Conservation (phyloP, 2,329 filamentous ascomycete genomes). For the Sclerotinia minor region DNA sequence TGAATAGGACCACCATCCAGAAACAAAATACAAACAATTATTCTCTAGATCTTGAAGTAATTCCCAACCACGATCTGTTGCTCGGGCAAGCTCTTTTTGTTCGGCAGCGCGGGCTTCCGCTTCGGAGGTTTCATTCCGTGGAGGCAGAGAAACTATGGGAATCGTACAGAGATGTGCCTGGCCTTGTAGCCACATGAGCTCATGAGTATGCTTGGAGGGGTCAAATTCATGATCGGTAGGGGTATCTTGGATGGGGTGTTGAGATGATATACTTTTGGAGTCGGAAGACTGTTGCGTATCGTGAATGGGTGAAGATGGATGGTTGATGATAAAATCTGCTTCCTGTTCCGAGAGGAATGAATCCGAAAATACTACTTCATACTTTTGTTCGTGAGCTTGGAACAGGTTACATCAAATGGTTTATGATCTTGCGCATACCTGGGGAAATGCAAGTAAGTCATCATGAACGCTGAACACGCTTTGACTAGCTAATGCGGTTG, state of each 20-base stretch:
- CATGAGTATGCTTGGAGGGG: conserved; percentile 47
- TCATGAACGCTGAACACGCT: conserved; percentile 70
- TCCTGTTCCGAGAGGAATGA: conserved; percentile 59
- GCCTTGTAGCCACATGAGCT: conserved; percentile 59
- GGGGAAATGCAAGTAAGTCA: conserved; percentile 70
- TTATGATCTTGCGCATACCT: conserved; percentile 48
- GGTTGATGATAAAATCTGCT: conserved; percentile 51
- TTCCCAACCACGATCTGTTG: conserved; percentile 67
- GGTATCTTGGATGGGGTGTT: conserved; percentile 23
- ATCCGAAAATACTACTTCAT: conserved; percentile 63
- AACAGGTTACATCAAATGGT: neutral
- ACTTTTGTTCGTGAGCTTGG: conserved; percentile 48
- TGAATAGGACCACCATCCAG: conserved; percentile 75
- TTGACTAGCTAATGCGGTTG: conserved; percentile 51
- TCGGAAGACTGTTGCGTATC: conserved; percentile 31
- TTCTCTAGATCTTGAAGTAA: conserved; percentile 66
- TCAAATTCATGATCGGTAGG: conserved; percentile 30
- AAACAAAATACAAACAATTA: conserved; percentile 69
- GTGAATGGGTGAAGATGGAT: conserved; percentile 34
- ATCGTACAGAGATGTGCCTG: conserved; percentile 66
- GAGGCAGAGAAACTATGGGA: conserved; percentile 53
- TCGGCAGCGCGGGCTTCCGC: conserved; percentile 57
- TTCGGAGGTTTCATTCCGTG: conserved; percentile 51
- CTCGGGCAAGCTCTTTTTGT: conserved; percentile 65
- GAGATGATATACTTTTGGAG: conserved; percentile 34